A percentile compares a stretch with the other conserved stretches of the same genome.
Evolutionary conservation across 129 eudicot species (phyloP).

Genomic region (Cynara cardunculus): DNA sequence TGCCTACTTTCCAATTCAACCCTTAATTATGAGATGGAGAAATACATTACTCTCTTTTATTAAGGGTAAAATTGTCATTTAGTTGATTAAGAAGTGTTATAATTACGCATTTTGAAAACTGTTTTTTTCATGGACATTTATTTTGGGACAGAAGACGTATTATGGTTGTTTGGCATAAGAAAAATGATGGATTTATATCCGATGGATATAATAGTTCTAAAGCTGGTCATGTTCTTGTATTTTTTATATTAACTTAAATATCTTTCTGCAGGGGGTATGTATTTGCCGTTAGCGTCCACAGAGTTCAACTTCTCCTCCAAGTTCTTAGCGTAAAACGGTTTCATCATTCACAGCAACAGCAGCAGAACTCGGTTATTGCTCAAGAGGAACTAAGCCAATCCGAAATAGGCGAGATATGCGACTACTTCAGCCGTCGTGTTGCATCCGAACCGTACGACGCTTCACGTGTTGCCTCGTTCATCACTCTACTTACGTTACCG

Average conservation of each 20-base stretch:
- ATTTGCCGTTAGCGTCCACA: conserved; percentile 96
- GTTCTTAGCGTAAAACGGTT: conserved; percentile 90
- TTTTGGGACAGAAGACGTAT: too few relatives aligned
- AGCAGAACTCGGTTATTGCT: conserved; percentile 52
- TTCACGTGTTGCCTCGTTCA: conserved; percentile 97
- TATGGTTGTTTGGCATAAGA: too few relatives aligned
- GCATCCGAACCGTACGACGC: conserved; percentile 99
- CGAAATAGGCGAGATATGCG: conserved; percentile 93
- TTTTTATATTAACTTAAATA: conserved; percentile 8
- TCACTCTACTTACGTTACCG: conserved; percentile 88
- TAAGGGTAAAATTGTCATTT: too few relatives aligned
- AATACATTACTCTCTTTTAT: too few relatives aligned
- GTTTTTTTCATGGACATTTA: too few relatives aligned
- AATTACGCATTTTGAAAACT: too few relatives aligned
- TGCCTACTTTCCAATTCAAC: too few relatives aligned
- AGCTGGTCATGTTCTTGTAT: too few relatives aligned
- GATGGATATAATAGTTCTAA: too few relatives aligned
- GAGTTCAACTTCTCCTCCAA: conserved; percentile 98
- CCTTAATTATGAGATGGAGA: too few relatives aligned
- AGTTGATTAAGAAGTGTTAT: too few relatives aligned
- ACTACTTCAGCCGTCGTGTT: conserved; percentile 95
- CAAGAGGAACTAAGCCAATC: conserved; percentile 81
- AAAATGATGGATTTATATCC: too few relatives aligned
- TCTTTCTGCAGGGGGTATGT: conserved; percentile 77
- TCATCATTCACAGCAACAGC: conserved; percentile 86